Percentiles rank a stretch among this genome's conserved stretches.
phyloP scores from a whole-genome alignment of 2,329 filamentous ascomycete genomes.

The Hysterium pulicare region DNA sequence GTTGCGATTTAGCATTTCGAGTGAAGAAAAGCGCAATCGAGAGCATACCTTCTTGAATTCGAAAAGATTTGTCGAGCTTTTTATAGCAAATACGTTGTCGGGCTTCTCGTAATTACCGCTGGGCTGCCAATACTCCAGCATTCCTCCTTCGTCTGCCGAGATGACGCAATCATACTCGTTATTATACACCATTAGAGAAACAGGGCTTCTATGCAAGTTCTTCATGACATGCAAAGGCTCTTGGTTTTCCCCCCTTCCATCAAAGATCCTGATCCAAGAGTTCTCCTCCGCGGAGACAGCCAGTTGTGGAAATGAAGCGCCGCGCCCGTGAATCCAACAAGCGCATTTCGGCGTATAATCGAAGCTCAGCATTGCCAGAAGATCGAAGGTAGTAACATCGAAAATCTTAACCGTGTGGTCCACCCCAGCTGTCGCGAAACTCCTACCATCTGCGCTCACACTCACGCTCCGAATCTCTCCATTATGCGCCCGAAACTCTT shows the following conservation, averaged over 20 bases:
- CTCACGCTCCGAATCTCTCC: slow-evolving; percentile 82
- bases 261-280: slow-evolving; percentile 75
- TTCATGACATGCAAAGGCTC: slow-evolving; percentile 74
- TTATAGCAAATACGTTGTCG: slow-evolving; percentile 85
- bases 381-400: slow-evolving; percentile 73
- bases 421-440: slow-evolving; percentile 81
- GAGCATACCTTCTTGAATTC: slow-evolving; percentile 78
- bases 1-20: slow-evolving; percentile 3
- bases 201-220: slow-evolving; percentile 74
- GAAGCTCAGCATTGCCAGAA: slow-evolving; percentile 64
- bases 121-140: slow-evolving; percentile 96
- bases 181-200: slow-evolving; percentile 87
- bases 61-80: slow-evolving; percentile 90
- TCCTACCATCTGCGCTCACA: slow-evolving; percentile 84
- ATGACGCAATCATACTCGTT: slow-evolving; percentile 84
- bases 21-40: not conserved
- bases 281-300: slow-evolving; percentile 76
- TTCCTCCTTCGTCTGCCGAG: slow-evolving; percentile 83
- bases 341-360: slow-evolving; percentile 72
- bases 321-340: slow-evolving; percentile 85
- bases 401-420: slow-evolving; percentile 79
- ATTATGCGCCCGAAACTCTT: slow-evolving; percentile 89
- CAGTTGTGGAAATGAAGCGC: slow-evolving; percentile 81
- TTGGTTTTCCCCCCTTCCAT: slow-evolving; percentile 79
- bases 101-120: slow-evolving; percentile 82